Percentiles rank a stretch among this genome's conserved stretches.
phyloP scores from a whole-genome alignment of 2,329 filamentous ascomycete species.

The Fusarium sp. region DNA sequence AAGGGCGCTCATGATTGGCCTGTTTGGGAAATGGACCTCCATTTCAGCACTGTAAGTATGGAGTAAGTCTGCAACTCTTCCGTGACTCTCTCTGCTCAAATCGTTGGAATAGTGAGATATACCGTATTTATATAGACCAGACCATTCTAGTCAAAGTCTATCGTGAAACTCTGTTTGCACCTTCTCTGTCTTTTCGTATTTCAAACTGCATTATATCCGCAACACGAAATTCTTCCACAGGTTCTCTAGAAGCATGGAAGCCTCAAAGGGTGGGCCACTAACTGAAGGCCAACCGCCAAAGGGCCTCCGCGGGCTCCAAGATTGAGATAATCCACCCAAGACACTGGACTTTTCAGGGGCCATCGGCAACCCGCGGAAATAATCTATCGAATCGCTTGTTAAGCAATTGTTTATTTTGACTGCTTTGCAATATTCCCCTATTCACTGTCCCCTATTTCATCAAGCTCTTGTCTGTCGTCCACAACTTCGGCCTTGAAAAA shows the following conservation, averaged over 20 bases:
- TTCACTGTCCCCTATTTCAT: too few relatives aligned
- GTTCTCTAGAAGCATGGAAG: constrained; percentile 8
- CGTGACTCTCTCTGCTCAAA: not conserved
- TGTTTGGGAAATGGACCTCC: not conserved
- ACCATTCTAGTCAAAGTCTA: not conserved
- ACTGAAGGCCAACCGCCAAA: not conserved
- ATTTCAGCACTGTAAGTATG: constrained; percentile 6
- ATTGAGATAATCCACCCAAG: constrained; percentile 28
- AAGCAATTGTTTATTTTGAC: not conserved
- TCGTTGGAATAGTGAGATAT: not conserved
- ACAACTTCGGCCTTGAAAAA: too few relatives aligned
- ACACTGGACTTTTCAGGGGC: too few relatives aligned
- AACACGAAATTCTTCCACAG: constrained; percentile 5
- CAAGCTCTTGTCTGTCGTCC: too few relatives aligned
- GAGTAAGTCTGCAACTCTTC: not conserved
- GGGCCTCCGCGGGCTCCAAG: constrained; percentile 31
- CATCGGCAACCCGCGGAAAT: not conserved
- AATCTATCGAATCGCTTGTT: not conserved
- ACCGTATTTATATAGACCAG: not conserved
- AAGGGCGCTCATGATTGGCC: constrained; percentile 26
- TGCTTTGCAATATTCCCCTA: not conserved
- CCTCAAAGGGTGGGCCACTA: constrained; percentile 7
- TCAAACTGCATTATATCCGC: not conserved
- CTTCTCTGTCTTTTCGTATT: not conserved
- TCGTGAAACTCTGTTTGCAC: not conserved